Percentiles rank a stretch among this genome's conserved stretches.
These are phyloP conservation scores for Rhizodiscina lignyota DNA, from an alignment of 495 filamentous ascomycete genomes.

Conservation along the genomic window DNA sequence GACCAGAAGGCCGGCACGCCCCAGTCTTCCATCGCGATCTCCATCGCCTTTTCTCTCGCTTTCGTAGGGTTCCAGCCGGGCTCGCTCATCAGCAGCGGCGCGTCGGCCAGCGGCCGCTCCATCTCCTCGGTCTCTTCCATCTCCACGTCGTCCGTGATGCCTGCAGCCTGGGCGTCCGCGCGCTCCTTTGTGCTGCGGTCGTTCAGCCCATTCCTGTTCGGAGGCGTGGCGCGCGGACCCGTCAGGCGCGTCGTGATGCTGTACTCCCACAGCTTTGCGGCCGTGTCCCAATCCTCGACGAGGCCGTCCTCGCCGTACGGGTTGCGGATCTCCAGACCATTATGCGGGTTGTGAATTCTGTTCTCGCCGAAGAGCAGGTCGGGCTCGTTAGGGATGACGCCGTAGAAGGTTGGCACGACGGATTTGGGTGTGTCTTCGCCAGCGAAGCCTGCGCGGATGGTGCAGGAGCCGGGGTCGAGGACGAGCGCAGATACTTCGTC, in stretches of 20 bases:
- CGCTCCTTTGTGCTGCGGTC: conserved; percentile 26
- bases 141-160: too few species aligned
- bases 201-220: conserved; percentile 56
- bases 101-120: conserved; percentile 72
- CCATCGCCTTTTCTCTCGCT: conserved; percentile 76
- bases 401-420: conserved; percentile 76
- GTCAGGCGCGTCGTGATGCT: conserved; percentile 63
- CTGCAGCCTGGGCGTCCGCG: conserved; percentile 20
- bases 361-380: conserved; percentile 73
- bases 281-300: conserved; percentile 93
- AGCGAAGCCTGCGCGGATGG: conserved; percentile 85
- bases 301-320: conserved; percentile 73
- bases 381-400: conserved; percentile 37
- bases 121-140: conserved; percentile 47
- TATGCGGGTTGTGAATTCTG: conserved; percentile 58
- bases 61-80: conserved; percentile 81
- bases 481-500: conserved; percentile 96
- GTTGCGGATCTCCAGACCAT: conserved; percentile 66
- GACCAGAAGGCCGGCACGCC: conserved; percentile 87
- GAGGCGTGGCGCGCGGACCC: conserved; percentile 42
- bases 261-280: conserved; percentile 78
- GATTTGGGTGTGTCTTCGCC: conserved; percentile 96
- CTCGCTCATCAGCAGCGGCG: conserved; percentile 86
- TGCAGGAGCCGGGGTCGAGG: conserved; percentile 83
- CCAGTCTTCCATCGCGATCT: conserved; percentile 92